These are phyloP conservation scores for Cichorium intybus DNA, from an alignment of 140 eudicot genomes.

Conservation along the genomic window DNA sequence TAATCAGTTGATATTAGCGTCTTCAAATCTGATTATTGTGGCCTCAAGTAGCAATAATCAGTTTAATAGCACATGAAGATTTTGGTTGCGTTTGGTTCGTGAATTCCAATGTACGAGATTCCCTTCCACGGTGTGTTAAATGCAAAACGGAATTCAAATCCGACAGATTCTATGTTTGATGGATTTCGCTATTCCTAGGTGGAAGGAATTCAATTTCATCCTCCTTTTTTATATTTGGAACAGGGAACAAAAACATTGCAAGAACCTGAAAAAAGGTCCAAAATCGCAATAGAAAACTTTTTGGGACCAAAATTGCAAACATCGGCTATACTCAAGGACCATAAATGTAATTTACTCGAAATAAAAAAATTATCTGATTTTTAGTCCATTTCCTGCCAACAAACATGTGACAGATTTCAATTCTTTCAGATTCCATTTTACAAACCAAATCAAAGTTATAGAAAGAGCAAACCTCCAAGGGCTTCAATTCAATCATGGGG, in stretches of 20 bases:
- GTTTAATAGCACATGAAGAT: not conserved
- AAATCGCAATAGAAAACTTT: not conserved
- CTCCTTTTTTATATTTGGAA: not conserved
- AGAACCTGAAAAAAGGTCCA: not conserved
- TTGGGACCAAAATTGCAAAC: no score
- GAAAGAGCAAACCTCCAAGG: constrained; percentile 62
- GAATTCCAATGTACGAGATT: not conserved
- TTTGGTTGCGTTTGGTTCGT: not conserved
- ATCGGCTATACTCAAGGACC: no score
- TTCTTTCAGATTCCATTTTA: not conserved
- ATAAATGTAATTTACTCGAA: not conserved
- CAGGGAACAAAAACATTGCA: not conserved
- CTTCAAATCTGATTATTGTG: no score
- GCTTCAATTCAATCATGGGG: constrained; percentile 77
- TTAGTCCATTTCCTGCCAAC: not conserved
- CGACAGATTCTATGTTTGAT: not conserved
- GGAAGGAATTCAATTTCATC: not conserved
- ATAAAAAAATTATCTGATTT: not conserved
- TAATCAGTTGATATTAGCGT: not conserved
- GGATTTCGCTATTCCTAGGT: not conserved
- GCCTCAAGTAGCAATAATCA: no score
- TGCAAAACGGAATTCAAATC: not conserved
- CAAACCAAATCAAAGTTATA: constrained; percentile 3
- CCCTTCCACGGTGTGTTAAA: not conserved
- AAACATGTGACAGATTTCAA: not conserved